These are phyloP conservation scores for Backusella mclennaniae DNA, from an alignment of 192 early-diverging fungal species.

Conservation along the genomic window DNA sequence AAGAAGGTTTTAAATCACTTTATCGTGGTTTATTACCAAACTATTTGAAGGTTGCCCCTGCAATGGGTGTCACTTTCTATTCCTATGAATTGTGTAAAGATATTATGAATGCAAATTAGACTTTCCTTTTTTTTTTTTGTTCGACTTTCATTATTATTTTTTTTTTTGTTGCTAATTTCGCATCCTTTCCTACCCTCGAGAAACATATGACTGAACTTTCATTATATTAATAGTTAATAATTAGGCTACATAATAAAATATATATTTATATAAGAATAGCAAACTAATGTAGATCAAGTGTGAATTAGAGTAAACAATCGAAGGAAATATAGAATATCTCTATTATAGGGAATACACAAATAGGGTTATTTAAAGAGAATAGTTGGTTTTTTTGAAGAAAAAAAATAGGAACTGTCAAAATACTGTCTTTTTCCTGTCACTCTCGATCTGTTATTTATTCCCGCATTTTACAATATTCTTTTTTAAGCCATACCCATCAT, in stretches of 20 bases:
- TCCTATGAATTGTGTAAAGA: slow-evolving; percentile 81
- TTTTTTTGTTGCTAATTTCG: background rate
- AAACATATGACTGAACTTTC: background rate
- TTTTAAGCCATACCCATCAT: background rate
- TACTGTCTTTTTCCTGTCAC: background rate
- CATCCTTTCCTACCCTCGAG: background rate
- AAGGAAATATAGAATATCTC: background rate
- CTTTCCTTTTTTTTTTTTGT: background rate
- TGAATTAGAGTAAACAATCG: too few species aligned
- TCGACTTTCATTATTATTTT: background rate
- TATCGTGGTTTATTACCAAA: slow-evolving; percentile 82
- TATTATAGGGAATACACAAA: background rate
- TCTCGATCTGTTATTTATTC: background rate
- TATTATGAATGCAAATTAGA: slow-evolving; percentile 40
- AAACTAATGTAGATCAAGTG: background rate
- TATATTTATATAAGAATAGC: background rate
- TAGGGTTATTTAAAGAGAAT: too few species aligned
- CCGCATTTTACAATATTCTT: background rate
- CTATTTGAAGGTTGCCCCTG: slow-evolving; percentile 83
- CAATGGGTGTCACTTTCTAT: slow-evolving; percentile 81
- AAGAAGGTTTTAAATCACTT: slow-evolving; percentile 69
- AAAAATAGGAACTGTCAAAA: background rate
- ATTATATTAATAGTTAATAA: background rate
- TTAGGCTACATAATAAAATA: background rate
- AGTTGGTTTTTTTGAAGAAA: background rate